Conservation (phyloP, 1,284 basidiomycete species). For the Pseudozyma pruni region DNA sequence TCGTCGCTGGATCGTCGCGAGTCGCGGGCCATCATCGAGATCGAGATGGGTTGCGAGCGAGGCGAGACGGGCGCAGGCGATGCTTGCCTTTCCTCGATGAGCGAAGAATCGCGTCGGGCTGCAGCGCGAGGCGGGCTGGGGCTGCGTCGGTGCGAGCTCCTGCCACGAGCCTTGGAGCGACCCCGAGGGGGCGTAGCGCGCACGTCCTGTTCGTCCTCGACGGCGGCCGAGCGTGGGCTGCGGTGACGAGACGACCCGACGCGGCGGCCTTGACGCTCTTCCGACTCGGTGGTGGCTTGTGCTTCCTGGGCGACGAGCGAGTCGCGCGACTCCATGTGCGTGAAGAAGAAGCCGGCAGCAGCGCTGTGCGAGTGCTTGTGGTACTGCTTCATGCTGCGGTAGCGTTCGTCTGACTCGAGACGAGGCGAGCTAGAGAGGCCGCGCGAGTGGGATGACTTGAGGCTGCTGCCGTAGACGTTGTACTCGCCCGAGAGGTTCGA, state of each 20-base stretch:
- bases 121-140: conserved; percentile 52
- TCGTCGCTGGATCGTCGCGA: conserved; percentile 26
- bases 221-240: conserved; percentile 3
- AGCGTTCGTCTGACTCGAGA: conserved; percentile 25
- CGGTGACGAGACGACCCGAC: conserved; percentile 13
- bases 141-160: conserved; percentile 53
- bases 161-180: conserved; percentile 54
- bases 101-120: conserved; percentile 37
- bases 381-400: conserved; percentile 44
- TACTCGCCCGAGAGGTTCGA: conserved; percentile 44
- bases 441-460: conserved; percentile 33
- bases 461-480: conserved; percentile 42
- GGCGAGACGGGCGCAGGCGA: conserved; percentile 40
- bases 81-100: neutral
- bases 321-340: conserved; percentile 36
- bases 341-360: conserved; percentile 49
- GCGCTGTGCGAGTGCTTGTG: conserved; percentile 60
- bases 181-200: conserved; percentile 48
- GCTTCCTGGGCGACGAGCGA: conserved; percentile 12
- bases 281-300: neutral
- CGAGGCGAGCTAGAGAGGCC: conserved; percentile 28
- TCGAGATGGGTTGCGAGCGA: conserved; percentile 41
- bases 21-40: conserved; percentile 23
- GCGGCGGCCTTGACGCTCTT: conserved; percentile 26
- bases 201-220: conserved; percentile 22